Percentiles rank a stretch among this genome's conserved stretches.
phyloP scores from a whole-genome alignment of 2,329 filamentous ascomycete species.

The Thermoascus crustaceus region DNA sequence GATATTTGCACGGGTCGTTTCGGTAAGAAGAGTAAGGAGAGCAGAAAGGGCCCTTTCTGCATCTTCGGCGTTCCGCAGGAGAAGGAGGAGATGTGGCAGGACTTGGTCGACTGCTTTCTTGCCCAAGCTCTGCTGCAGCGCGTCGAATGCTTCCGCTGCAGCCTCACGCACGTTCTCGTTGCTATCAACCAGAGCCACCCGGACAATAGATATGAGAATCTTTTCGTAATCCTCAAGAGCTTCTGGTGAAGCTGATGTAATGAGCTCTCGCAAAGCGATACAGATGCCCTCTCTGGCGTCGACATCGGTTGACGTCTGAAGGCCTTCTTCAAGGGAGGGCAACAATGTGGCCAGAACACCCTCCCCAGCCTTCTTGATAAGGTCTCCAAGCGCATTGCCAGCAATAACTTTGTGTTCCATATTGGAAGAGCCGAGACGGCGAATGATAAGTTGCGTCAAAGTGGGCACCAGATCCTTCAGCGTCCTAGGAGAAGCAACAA shows the following conservation, averaged over 20 bases:
- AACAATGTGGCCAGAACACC: conserved; percentile 79
- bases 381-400: conserved; percentile 88
- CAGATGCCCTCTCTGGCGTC: conserved; percentile 97
- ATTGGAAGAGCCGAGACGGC: conserved; percentile 86
- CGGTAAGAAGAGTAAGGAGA: conserved; percentile 85
- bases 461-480: conserved; percentile 94
- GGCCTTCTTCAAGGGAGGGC: conserved; percentile 83
- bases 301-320: conserved; percentile 79
- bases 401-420: conserved; percentile 99
- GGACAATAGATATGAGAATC: conserved; percentile 86
- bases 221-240: conserved; percentile 91
- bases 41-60: conserved; percentile 90
- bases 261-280: conserved; percentile 88
- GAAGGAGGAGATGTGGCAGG: conserved; percentile 78
- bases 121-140: conserved; percentile 84
- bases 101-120: conserved; percentile 95
- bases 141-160: conserved; percentile 94
- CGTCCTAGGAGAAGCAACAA: conserved; percentile 84
- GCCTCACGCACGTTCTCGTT: conserved; percentile 88
- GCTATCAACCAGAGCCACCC: conserved; percentile 82
- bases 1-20: conserved; percentile 87
- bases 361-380: conserved; percentile 95
- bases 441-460: conserved; percentile 88
- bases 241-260: conserved; percentile 78
- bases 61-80: conserved; percentile 77